phyloP scores from a whole-genome alignment of 202 grass and related monocot species.

The Schoenoplectus triqueter region DNA sequence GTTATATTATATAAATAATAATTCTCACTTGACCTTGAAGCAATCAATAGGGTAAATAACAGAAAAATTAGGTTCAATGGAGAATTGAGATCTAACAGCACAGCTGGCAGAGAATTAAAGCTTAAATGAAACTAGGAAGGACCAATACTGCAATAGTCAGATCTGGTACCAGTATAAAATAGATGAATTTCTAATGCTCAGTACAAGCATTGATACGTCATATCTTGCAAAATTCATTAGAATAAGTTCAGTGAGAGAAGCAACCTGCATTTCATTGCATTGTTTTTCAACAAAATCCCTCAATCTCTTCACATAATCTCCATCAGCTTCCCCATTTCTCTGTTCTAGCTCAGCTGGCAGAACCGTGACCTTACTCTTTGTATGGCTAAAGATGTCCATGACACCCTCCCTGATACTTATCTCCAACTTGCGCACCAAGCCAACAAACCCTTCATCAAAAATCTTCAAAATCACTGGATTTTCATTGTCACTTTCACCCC shows the following conservation, averaged over 20 bases:
- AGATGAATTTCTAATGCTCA: conserved; percentile 25
- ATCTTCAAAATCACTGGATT: conserved; percentile 81
- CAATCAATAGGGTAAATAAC: conserved; percentile 7
- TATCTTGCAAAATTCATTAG: background rate
- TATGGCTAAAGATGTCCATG: conserved; percentile 76
- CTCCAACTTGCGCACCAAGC: conserved; percentile 75
- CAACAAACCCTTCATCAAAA: conserved; percentile 77
- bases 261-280: conserved; percentile 97
- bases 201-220: background rate
- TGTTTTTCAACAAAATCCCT: conserved; percentile 94
- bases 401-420: conserved; percentile 81
- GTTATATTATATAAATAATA: conserved; percentile 22
- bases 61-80: background rate
- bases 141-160: background rate
- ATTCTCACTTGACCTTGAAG: conserved; percentile 5
- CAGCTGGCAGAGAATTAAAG: background rate
- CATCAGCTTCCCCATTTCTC: conserved; percentile 75
- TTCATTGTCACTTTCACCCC: conserved; percentile 37
- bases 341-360: conserved; percentile 91
- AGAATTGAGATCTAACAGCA: conserved; percentile 1
- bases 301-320: conserved; percentile 81
- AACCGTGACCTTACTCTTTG: conserved; percentile 74
- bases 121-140: background rate
- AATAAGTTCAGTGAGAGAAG: background rate
- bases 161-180: background rate